Base-by-base conservation (phyloP, 345 rosid species). In the Linum lewisii region DNA sequence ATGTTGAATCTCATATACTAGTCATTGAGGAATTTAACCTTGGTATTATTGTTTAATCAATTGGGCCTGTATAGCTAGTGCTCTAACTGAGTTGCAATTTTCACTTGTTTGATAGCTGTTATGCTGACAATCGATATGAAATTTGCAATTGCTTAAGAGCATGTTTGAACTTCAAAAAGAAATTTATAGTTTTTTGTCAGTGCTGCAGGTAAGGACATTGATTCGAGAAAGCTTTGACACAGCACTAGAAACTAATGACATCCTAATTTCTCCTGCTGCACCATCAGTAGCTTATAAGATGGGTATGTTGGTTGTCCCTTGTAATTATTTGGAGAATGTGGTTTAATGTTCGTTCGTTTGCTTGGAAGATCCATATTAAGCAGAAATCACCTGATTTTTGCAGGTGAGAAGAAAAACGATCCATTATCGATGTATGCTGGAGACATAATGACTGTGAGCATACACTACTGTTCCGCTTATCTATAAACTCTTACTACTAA, bases 361-460 rank as follows among this genome's bases (percentile, higher is more conserved):
- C 64, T 25, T 56, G 53, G 20, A 16, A 13, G 15, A 14, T 32
- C 26, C 2, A 20, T 15, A 37, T 34, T 45, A 23, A 32, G 53
- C 19, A 21, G 1, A 54, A 61, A 60, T 51, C 2, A 53, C 61
- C 20, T 25, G 58, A 14, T 49, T 25, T 24, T 51, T 63, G 38
- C 70, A 86, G 89, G 94, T 8, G 96, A 88, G 69, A 91, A 91
- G 95, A 91, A 75, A 65, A 66, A 86, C 36, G 96, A 91, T 78
- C 98, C 96, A 42, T 67, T 91, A 70, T 88, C 96, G 37, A 88
- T 88, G 98, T 91, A 88, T 69, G 90, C 93, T 5, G 98, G 98
- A 5, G 95, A 91, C 73, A 81, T 86, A 53, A 91, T 86, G 96
- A 91, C 96, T 7, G 98, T 91, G 73, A 75, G 74, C 57, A 62